These are phyloP conservation scores for Acer negundo DNA, from an alignment of 345 rosid species.

Conservation along the genomic window DNA sequence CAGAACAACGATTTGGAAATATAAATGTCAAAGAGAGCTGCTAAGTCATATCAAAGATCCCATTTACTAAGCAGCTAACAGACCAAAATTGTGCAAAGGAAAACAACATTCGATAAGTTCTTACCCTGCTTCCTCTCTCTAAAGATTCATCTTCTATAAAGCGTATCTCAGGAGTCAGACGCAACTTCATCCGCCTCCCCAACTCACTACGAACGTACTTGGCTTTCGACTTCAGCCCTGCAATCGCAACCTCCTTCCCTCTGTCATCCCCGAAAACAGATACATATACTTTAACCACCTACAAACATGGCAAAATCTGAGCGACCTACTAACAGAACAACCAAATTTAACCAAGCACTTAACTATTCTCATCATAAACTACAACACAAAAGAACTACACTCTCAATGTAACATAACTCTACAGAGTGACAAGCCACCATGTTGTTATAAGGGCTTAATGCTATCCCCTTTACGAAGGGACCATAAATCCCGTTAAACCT, in stretches of 20 bases:
- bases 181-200: slow-evolving; percentile 88
- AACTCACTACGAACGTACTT: slow-evolving; percentile 76
- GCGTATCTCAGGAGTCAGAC: slow-evolving; percentile 86
- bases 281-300: slow-evolving; percentile 94
- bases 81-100: not conserved
- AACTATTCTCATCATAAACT: not conserved
- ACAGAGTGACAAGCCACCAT: not conserved
- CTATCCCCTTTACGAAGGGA: too few species aligned
- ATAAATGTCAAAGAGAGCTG: not conserved
- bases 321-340: not conserved
- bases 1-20: not conserved
- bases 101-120: slow-evolving; percentile 16
- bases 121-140: slow-evolving; percentile 96
- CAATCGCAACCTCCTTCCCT: slow-evolving; percentile 86
- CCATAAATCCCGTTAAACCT: too few species aligned
- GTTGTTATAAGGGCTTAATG: not conserved
- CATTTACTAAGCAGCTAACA: not conserved
- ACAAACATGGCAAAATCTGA: slow-evolving; percentile 4
- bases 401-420: not conserved
- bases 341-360: not conserved
- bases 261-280: slow-evolving; percentile 97
- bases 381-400: not conserved
- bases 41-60: not conserved
- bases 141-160: slow-evolving; percentile 84
- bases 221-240: slow-evolving; percentile 82